Base-by-base conservation (phyloP, 1,284 basidiomycete species). In the Leccinum angustisporum region DNA sequence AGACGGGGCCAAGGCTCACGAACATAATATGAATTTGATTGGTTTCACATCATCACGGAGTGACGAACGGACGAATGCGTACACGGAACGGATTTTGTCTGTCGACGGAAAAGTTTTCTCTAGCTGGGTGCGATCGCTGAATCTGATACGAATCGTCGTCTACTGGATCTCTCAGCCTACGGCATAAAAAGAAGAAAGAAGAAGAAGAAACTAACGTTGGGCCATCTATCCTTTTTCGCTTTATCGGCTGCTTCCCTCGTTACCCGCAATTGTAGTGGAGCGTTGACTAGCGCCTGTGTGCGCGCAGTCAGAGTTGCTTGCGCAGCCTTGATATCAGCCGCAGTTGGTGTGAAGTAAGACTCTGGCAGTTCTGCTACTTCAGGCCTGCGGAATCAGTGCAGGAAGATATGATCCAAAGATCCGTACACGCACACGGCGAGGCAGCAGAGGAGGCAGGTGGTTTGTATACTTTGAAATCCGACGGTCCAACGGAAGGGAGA, bases 1-100 rank as follows among this genome's bases (percentile, higher is more conserved):
- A 31, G 48, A 53, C 30, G 25, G 54, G 30, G 11, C 34, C 11
- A 14, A 13, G 5, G 57, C 54, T 18, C 40, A 79, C 87, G 57
- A 69, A 94, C 92, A 96, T 54, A 95, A 80, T 27, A 93, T 82
- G 68, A 94, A 95, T 65, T 91, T 91, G 75, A 87, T 85, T 4
- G 85, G 79, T 69, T 88, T 86, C 36, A 86, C 84, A 64, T 90
- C 87, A 56, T 92, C 89, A 43, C 84, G 79, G 50, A 96, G 76
- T 25, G 84, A 83, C n/a, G 80, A 76, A 25, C 91, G 83, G 52
- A 95, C 90, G 67, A 96, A 94, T 4, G 86, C 88, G 72, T 96
- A 96, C 2, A 96, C 83, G 3, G 86, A 81, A 57, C 83, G 83
- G 61, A 96, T 93, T 70, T 90, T 92, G 71, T 87, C 85, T 1